Evolutionary conservation across 352 stramenopile species (phyloP), one percentile per base, ranked within the genome.

Genomic region (Globisporangium canariense): DNA sequence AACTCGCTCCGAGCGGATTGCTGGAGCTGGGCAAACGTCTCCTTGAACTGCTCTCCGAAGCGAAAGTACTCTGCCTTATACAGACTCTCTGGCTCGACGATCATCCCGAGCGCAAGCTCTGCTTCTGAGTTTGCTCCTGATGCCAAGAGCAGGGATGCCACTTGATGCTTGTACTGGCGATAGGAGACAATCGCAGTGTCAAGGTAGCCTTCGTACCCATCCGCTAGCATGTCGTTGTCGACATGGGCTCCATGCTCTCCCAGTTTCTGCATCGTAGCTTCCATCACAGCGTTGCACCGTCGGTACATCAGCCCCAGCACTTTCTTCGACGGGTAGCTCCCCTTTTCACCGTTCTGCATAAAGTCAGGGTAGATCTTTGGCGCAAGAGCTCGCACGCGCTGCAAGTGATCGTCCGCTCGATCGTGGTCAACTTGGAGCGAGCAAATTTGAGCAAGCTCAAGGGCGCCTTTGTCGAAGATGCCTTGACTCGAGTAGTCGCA

Each of bases 31-130:
- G 81, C 81, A 65, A 89, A 91, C 4, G 67, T 71, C 30, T 95
- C 83, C 40, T 88, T 83, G 41, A 81, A 91, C 41, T 79, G 76
- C 47, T 90, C 85, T 18, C 83, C 81, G 56, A 86, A 91, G 4
- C 85, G 82, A 57, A 93, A 93, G 62, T 93, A 93, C 30, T 93
- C 78, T 4, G 78, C 76, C 32, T 82, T 86, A 59, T 89, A 81
- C 43, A 84, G 66, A 45, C 64, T 89, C 45, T 73, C 69, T 4
- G 76, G 72, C 20, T 88, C 76, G 43, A 90, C 74, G 60, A 91
- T 82, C 78, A 89, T 89, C 10, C 87, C 87, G 16, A 86, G 90
- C 0, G 81, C 77, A 1, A 95, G 73, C 34, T 95, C 85, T 14
- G 78, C 70, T 38, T 94, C 87, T 0, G 66, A 79, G 34, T 71